These are phyloP conservation scores for Xylariaceae sp. DNA, from an alignment of 2,329 filamentous ascomycete genomes.

Conservation along the genomic window DNA sequence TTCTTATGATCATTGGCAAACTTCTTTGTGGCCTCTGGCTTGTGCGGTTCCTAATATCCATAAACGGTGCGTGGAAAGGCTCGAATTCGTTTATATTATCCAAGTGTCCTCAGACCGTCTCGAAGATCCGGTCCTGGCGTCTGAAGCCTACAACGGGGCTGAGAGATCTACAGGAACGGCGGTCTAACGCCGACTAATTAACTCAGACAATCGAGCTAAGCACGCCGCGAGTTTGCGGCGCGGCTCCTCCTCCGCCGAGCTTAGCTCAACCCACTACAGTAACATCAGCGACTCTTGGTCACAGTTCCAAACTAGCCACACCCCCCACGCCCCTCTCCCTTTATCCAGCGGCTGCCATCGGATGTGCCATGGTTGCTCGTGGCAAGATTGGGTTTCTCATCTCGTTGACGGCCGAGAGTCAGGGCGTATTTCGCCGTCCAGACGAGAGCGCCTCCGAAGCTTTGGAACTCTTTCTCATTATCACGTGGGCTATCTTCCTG, in stretches of 20 bases:
- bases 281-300: too few relatives aligned
- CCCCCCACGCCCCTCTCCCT: slow-evolving; percentile 62
- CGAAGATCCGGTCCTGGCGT: slow-evolving; percentile 17
- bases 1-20: slow-evolving; percentile 72
- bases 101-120: slow-evolving; percentile 21
- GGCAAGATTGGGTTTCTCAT: slow-evolving; percentile 84
- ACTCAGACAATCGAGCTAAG: not conserved
- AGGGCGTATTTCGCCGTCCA: slow-evolving; percentile 47
- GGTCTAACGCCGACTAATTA: not conserved
- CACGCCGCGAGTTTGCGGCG: not conserved
- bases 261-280: not conserved
- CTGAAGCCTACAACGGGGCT: not conserved
- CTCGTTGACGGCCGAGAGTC: slow-evolving; percentile 67
- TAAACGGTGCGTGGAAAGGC: slow-evolving; percentile 4
- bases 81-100: slow-evolving; percentile 14
- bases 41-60: slow-evolving; percentile 44
- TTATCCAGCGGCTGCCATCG: slow-evolving; percentile 70
- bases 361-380: slow-evolving; percentile 73
- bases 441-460: slow-evolving; percentile 22
- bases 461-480: slow-evolving; percentile 57
- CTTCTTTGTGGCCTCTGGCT: slow-evolving; percentile 66
- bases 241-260: not conserved
- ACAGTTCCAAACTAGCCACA: slow-evolving; percentile 16
- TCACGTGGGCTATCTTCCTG: slow-evolving; percentile 61
- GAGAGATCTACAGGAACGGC: not conserved